phyloP scores from a whole-genome alignment of 78 protist genomes.

The Polysphondylium violaceum region DNA sequence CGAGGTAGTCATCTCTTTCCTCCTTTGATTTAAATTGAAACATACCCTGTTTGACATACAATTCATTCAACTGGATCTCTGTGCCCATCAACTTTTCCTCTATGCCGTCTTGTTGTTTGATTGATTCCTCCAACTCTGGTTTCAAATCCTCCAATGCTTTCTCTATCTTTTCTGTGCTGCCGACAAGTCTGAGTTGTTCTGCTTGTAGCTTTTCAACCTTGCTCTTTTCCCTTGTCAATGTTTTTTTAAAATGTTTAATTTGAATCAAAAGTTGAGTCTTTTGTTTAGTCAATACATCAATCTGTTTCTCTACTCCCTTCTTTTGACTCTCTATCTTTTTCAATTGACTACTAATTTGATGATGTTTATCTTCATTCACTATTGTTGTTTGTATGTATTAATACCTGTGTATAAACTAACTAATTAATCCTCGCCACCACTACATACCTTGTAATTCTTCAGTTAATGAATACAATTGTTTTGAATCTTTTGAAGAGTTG shows the following conservation, averaged over 20 bases:
- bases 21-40: constrained; percentile 76
- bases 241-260: constrained; percentile 8
- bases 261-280: constrained; percentile 61
- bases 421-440: too few species aligned
- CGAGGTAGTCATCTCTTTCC: constrained; percentile 87
- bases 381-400: too few species aligned
- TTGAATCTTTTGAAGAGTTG: not conserved
- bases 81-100: not conserved
- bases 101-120: constrained; percentile 5
- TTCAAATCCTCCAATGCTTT: not conserved
- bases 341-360: constrained; percentile 18
- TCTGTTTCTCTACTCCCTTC: not conserved
- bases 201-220: constrained; percentile 2
- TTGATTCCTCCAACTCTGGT: constrained; percentile 22
- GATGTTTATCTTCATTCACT: constrained; percentile 9
- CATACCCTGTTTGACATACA: constrained; percentile 87
- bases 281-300: constrained; percentile 34
- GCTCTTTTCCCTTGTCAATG: constrained; percentile 6
- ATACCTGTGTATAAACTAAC: too few species aligned
- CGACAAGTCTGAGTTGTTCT: not conserved
- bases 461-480: constrained; percentile 2
- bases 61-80: constrained; percentile 52
- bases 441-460: not conserved
- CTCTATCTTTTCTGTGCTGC: not conserved
- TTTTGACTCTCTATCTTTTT: constrained; percentile 43